phyloP scores from a whole-genome alignment of 768 basidiomycete species.

The Filobasidium wieringae region DNA sequence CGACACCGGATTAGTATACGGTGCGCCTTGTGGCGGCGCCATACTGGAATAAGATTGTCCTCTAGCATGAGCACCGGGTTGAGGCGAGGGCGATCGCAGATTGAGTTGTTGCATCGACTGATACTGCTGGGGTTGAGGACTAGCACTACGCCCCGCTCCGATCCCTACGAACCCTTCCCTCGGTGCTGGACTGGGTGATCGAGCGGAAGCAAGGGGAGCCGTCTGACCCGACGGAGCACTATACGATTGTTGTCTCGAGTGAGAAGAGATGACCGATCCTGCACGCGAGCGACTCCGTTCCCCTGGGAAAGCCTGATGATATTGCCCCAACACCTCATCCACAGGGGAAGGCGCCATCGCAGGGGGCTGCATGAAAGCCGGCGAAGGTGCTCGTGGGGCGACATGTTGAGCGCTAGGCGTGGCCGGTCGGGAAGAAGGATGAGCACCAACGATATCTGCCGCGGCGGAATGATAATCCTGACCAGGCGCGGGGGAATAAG shows the following conservation, averaged over 20 bases:
- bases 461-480: constrained; percentile 65
- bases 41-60: background rate
- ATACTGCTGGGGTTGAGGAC: constrained; percentile 43
- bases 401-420: constrained; percentile 46
- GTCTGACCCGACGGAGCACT: constrained; percentile 1
- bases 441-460: constrained; percentile 63
- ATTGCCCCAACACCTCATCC: constrained; percentile 61
- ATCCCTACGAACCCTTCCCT: constrained; percentile 64
- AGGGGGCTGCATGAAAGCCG: constrained; percentile 60
- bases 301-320: constrained; percentile 77
- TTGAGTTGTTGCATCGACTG: constrained; percentile 5
- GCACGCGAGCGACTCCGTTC: constrained; percentile 43
- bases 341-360: constrained; percentile 43
- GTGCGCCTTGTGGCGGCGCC: background rate
- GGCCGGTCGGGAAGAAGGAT: constrained; percentile 60
- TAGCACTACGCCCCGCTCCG: constrained; percentile 49
- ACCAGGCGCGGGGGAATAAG: background rate
- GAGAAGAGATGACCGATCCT: constrained; percentile 21
- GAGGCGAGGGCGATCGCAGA: background rate
- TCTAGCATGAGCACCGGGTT: background rate
- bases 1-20: background rate
- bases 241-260: constrained; percentile 16
- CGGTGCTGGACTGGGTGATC: constrained; percentile 24
- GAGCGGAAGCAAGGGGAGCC: constrained; percentile 26
- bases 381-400: constrained; percentile 37